Evolutionary conservation across 2,329 filamentous ascomycete species (phyloP), one percentile per base, ranked within the genome.

Genomic region (Sporothrix euskadiensis): DNA sequence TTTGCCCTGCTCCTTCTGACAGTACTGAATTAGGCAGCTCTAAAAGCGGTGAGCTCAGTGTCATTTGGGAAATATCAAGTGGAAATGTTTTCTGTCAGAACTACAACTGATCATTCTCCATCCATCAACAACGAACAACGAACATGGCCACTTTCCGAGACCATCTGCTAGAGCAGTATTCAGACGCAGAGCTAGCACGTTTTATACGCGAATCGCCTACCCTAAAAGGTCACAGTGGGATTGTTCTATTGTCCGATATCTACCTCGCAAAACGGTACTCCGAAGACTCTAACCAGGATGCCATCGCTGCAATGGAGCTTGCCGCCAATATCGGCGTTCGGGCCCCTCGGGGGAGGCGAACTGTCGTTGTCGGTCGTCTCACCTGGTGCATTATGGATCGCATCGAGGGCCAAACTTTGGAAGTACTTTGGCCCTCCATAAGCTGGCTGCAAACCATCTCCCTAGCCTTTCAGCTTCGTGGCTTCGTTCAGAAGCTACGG

Each of bases 401-500:
- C 44, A 70, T 73, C 32, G 68, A 41, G 39, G 66, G 72, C 44
- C 66, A 65, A 71, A 66, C 56, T 65, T 71, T 71, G 68, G 72
- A 73, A 56, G 72, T 70, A 56, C 41, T 56, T 65, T 73, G 72
- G 72, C 65, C 72, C 30, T 69, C 65, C n/a, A 69, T 73, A 65
- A 30, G 72, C 54, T 70, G 72, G 72, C 9, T 73, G 54, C 72
- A 73, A 47, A 70, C 72, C 19, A 65, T 73, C 66, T 56, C 41
- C 56, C 56, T 73, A 59, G 71, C 71, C 59, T 72, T 72, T 72
- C 71, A 72, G 49, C 61, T 72, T 39, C 71, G 71, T 47, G 61
- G 47, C 71, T 68, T 72, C 49, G 47, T 72, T 68, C 71, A 68
- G 10, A 56, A 66, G 44, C 59, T 73, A 30, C 72, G 72, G 66